Percentiles rank a stretch among this genome's conserved stretches.
Evolutionary conservation across 257 asterid genomes (phyloP).

Genomic region (Solanum virginianum): DNA sequence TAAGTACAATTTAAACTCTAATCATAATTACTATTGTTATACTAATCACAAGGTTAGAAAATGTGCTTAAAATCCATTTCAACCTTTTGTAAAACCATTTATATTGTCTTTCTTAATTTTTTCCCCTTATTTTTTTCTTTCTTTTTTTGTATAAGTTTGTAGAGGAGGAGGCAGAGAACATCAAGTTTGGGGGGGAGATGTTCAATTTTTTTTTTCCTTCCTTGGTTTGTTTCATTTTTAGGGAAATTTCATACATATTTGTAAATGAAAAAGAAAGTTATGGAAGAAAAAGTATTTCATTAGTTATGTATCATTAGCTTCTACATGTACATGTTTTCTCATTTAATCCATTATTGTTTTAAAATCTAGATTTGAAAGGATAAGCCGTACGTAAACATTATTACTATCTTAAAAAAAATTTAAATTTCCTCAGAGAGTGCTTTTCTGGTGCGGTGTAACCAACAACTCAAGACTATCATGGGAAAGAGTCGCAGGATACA

Average conservation of each 20-base stretch:
- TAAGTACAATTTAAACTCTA: conserved; percentile 38
- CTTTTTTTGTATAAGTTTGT: not conserved
- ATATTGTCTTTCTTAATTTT: not conserved
- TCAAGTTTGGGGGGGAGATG: not conserved
- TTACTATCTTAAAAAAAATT: rapidly evolving
- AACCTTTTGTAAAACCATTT: not conserved
- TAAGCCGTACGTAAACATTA: rapidly evolving
- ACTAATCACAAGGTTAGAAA: conserved; percentile 25
- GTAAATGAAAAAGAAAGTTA: not conserved
- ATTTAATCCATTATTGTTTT: not conserved
- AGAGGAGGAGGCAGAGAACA: conserved; percentile 1
- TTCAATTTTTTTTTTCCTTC: not conserved
- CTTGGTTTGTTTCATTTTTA: not conserved
- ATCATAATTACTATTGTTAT: conserved; percentile 49
- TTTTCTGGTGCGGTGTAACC: too few relatives aligned
- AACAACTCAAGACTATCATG: too few relatives aligned
- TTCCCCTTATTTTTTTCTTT: not conserved
- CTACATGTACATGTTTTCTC: not conserved
- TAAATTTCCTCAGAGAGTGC: too few relatives aligned
- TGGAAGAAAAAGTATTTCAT: not conserved
- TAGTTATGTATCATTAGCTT: not conserved
- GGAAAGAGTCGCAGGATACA: too few relatives aligned
- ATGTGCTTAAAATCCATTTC: conserved; percentile 10
- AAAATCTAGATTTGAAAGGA: rapidly evolving
- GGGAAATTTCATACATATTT: not conserved